These are phyloP conservation scores for Ascobolus immersus DNA, from an alignment of 495 filamentous ascomycete species.

Conservation along the genomic window DNA sequence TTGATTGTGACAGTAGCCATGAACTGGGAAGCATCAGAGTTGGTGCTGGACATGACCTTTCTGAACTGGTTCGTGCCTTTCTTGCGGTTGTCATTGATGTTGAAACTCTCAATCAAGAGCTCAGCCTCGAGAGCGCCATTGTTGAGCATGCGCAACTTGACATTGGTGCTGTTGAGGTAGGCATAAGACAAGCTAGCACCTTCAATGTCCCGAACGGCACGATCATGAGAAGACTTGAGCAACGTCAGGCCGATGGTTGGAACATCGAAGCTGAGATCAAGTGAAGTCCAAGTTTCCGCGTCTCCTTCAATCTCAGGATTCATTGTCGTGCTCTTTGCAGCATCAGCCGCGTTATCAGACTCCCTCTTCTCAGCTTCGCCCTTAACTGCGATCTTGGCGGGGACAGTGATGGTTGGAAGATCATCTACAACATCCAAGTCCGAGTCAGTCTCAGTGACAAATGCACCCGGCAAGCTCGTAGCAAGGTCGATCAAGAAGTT, in stretches of 20 bases:
- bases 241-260: slow-evolving; percentile 70
- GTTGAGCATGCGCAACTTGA: slow-evolving; percentile 85
- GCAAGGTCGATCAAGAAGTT: slow-evolving; percentile 68
- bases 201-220: slow-evolving; percentile 52
- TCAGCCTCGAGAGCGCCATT: slow-evolving; percentile 85
- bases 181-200: slow-evolving; percentile 73
- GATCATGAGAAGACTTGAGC: slow-evolving; percentile 45
- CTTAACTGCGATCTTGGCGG: slow-evolving; percentile 17
- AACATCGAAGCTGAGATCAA: slow-evolving; percentile 80
- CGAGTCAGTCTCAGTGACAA: slow-evolving; percentile 49
- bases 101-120: slow-evolving; percentile 78
- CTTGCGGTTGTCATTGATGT: slow-evolving; percentile 68
- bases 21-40: slow-evolving; percentile 81
- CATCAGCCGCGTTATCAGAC: slow-evolving; percentile 12
- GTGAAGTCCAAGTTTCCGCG: slow-evolving; percentile 61
- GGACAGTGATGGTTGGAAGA: slow-evolving; percentile 31
- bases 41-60: slow-evolving; percentile 92
- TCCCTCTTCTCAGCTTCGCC: slow-evolving; percentile 19
- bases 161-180: slow-evolving; percentile 66
- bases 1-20: slow-evolving; percentile 94
- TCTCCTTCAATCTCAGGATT: slow-evolving; percentile 37
- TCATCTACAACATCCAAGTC: slow-evolving; percentile 38
- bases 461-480: slow-evolving; percentile 61
- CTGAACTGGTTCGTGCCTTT: slow-evolving; percentile 81
- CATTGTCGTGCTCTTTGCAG: slow-evolving; percentile 28